Evolutionary conservation across 179 eudicot genomes (phyloP), one percentile per base, ranked within the genome.

Genomic region (Sideroxylon spinosum): DNA sequence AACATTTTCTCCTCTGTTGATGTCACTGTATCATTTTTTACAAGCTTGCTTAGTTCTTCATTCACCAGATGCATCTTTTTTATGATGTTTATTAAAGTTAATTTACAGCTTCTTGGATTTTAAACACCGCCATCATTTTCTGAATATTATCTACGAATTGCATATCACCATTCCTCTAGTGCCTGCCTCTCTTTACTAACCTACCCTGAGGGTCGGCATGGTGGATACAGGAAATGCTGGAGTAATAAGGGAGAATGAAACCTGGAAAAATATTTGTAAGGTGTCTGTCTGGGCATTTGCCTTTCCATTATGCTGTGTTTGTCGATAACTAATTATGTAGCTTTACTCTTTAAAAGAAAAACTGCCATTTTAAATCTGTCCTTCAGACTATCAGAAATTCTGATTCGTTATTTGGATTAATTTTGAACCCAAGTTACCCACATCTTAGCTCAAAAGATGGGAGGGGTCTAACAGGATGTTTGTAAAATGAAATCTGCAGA

Each of bases 401-500:
- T 6, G 20, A 46, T 46, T 48, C 6, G 74, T 13, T 70, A 23
- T 48, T 52, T 52, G 14, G 9, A n/a, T 37, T 67, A 20, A 12
- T 22, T 20, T 23, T 49, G 59, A 57, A 49, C 59, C n/a, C 74
- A 5, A 49, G 74, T 49, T n/a, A 13, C 44, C 44, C 48, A 62
- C 32, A 2, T 67, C 49, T 67, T 25, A 68, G 72, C 72, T 68
- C 12, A 44, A 44, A 4, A 68, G 72, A 44, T 44, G 57, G 73
- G 19, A 20, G 64, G 37, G 17, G 49, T 29, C 32, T 74, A 48
- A 32, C 76, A 4, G 29, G 19, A 57, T 28, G 52, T 32, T 55
- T 22, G 0, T 46, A 7, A 5, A 50, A 9, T 37, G 19, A 81
- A 53, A 19, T 65, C 22, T 78, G 77, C 97, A 95, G 99, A 94